Conservation (phyloP, 495 filamentous ascomycete species). For the Glutinoglossum americanum region DNA sequence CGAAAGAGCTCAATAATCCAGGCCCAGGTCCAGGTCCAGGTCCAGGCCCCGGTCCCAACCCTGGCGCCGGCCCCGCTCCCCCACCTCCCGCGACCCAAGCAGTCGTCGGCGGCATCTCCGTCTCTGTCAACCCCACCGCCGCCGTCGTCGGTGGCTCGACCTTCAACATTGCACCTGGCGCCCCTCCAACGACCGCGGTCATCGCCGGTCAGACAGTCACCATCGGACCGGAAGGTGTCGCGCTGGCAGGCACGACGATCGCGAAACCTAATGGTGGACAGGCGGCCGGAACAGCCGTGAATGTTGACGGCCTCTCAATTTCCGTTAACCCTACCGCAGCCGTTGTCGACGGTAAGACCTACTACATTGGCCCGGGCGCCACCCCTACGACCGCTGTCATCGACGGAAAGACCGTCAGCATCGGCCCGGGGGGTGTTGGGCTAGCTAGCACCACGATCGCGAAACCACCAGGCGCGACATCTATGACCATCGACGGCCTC, state of each 20-base stretch:
- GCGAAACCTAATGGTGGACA: background rate
- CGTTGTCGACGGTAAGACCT: background rate
- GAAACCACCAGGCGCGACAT: background rate
- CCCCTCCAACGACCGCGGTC: background rate
- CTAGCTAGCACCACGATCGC: background rate
- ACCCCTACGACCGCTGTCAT: background rate
- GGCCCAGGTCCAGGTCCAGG: no score
- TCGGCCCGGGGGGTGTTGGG: background rate
- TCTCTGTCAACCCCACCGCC: background rate
- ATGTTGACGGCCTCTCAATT: background rate
- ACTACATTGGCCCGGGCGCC: background rate
- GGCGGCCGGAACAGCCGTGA: background rate
- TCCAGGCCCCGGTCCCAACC: background rate
- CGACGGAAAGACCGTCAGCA: no score
- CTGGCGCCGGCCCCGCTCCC: background rate
- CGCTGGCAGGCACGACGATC: background rate
- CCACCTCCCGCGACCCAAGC: background rate
- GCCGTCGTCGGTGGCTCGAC: background rate
- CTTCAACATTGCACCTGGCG: background rate
- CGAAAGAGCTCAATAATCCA: background rate
- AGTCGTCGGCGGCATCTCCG: background rate
- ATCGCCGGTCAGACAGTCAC: background rate
- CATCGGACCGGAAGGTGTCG: background rate
- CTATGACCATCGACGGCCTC: background rate
- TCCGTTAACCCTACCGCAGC: background rate